phyloP scores from a whole-genome alignment of 495 filamentous ascomycete genomes.

The Penicillium paxilli region DNA sequence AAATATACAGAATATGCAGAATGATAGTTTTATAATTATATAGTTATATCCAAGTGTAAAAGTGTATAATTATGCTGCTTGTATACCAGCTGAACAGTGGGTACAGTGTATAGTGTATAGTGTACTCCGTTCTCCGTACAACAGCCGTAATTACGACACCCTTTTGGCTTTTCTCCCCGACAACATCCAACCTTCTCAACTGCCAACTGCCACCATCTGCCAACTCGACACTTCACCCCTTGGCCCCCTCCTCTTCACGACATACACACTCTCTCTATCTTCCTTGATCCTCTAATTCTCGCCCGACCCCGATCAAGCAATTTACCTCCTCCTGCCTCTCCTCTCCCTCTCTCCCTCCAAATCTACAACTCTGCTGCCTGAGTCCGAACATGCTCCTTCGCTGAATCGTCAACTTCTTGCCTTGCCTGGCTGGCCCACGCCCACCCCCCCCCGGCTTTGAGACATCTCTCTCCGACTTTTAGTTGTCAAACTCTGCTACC shows the following conservation, averaged over 20 bases:
- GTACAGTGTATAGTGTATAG: too few species aligned
- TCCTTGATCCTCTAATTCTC: too few species aligned
- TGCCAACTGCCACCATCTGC: too few species aligned
- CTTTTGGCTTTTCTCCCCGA: constrained; percentile 13
- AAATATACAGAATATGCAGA: too few species aligned
- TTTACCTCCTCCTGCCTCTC: constrained; percentile 1
- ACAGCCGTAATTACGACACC: constrained; percentile 24
- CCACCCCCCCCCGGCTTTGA: neutral
- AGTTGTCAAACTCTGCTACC: constrained; percentile 2
- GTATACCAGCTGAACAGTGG: too few species aligned
- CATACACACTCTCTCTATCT: neutral
- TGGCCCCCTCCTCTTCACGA: neutral
- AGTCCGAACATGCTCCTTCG: constrained; percentile 17
- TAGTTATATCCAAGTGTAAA: too few species aligned
- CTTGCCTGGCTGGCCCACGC: constrained; percentile 7
- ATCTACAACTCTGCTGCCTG: neutral
- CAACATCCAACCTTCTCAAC: constrained; percentile 10
- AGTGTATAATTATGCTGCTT: too few species aligned
- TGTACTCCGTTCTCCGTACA: too few species aligned
- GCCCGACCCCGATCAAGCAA: constrained; percentile 1
- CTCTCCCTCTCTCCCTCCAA: neutral
- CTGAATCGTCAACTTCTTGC: constrained; percentile 14
- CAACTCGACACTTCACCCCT: too few species aligned
- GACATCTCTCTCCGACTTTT: constrained; percentile 2
- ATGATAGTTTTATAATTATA: too few species aligned